Evolutionary conservation across 495 filamentous ascomycete genomes (phyloP), one percentile per base, ranked within the genome.

Genomic region (Aspergillus indologenus): DNA sequence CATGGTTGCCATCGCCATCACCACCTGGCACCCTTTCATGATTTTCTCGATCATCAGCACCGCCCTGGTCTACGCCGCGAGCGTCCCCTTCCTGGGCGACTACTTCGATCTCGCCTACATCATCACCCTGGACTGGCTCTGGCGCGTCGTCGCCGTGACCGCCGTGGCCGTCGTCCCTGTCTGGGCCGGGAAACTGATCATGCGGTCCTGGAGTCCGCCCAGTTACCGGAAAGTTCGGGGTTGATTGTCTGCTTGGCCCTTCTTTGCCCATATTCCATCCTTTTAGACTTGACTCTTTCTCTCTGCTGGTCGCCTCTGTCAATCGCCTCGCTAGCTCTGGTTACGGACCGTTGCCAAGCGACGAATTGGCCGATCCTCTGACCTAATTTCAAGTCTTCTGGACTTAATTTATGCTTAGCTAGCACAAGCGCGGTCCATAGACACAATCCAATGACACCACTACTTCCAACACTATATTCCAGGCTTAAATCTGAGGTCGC

Each of bases 1-100:
- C 49, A 99, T 99, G 95, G 94, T 97, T 12, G 92, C 92, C 5
- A 87, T 93, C 45, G 90, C 96, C 64, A 87, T 99, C 64, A 96
- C 91, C 11, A 99, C 95, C 7, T 98, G 95, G 95, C 95, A 99
- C 68, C 86, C 87, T 46, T 82, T 96, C 58, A 99, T 98, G 94
- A 86, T 95, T 42, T 73, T 92, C 59, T 85, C 81, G 45, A 82
- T 97, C 53, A 58, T 96, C 3, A 92, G 91, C 2, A 99, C 95
- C 0, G 84, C 87, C 19, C 60, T 89, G 29, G 60, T 92, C 42
- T 99, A 91, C 66, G 78, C 95, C 7, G 90, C 84, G 14, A 90
- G 84, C 56, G 78, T 99, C 23, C 95, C 95, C 17, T 93, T 97
- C 60, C 71, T 99, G 52, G 89, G 89, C 3, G 84, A 80, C 31